Evolutionary conservation across 495 filamentous ascomycete genomes (phyloP), one percentile per base, ranked within the genome.

Genomic region (Penicillium verhagenii): DNA sequence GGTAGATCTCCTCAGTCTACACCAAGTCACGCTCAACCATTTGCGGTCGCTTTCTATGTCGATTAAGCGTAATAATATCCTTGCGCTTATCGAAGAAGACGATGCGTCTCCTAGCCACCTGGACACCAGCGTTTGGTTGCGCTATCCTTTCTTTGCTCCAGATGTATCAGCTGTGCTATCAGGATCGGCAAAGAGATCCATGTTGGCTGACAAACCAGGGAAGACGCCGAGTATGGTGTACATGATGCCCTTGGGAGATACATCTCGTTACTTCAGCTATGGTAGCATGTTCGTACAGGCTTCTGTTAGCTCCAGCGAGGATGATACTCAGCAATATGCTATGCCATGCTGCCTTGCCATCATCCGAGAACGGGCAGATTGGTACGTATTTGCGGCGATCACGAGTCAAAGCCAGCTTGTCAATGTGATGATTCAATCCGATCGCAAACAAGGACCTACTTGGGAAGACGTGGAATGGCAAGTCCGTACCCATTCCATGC

Each of bases 391-490:
- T 50, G 84, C 87, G 39, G 73, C 86, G 4, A 80, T 95, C 35
- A 83, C 85, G 9, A 93, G 84, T 68, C 90, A 94, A 71, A 86
- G 86, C 59, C 84, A 86, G 10, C 77, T 85, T 19, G 80, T 94
- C 49, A 88, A 89, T 59, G 70, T 95, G n/a, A 70, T 81, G 48
- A 85, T 96, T 24, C 87, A 87, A 52, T 72, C 79, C 19, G 82
- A 86, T 58, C 86, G 80, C 56, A 80, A 81, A 59, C 69, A 72
- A n/a, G 87, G 87, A 1, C 82, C 86, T 2, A 85, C 82, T 1
- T 96, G 91, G 91, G 79, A 89, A 26, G 84, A 90, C 59, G 83
- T 94, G 20, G 75, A 82, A 43, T 96, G 91, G 91, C 86, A 85
- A 47, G 69, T 81, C 10, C 82, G 85, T 14, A 73, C 75, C 8